Conservation (phyloP, 2,329 filamentous ascomycete species). For the Trichoderma koningiopsis region DNA sequence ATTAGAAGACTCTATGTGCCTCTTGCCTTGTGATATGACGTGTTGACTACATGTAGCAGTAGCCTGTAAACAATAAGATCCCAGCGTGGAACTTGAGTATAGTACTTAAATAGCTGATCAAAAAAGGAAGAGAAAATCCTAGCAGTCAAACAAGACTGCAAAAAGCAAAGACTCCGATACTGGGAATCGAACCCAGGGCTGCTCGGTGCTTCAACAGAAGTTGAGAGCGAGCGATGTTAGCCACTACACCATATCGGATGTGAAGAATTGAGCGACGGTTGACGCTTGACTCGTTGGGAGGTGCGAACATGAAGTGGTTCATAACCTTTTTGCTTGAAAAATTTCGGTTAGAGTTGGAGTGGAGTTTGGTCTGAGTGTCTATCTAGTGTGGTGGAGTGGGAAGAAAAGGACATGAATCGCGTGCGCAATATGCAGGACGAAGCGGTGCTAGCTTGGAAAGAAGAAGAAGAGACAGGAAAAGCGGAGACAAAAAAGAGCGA, state of each 20-base stretch:
- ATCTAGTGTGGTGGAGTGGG: not conserved
- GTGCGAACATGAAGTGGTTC: not conserved
- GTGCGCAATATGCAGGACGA: not conserved
- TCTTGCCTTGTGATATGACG: not conserved
- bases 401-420: not conserved
- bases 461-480: not conserved
- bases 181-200: slow-evolving; percentile 43
- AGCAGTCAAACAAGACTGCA: not conserved
- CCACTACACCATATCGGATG: slow-evolving; percentile 43
- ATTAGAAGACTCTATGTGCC: slow-evolving; percentile 18
- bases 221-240: slow-evolving; percentile 43
- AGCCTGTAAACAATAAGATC: too few relatives aligned
- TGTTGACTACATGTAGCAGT: not conserved
- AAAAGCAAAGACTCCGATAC: slow-evolving; percentile 35
- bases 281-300: slow-evolving; percentile 2
- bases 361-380: not conserved
- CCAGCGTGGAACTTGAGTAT: too few relatives aligned
- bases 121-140: not conserved
- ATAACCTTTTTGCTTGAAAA: not conserved
- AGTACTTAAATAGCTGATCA: not conserved
- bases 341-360: not conserved
- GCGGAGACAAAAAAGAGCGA: not conserved
- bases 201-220: slow-evolving; percentile 32
- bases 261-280: not conserved
- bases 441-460: not conserved